Evolutionary conservation across 352 stramenopile genomes (phyloP).

Genomic region (Globisporangium takayamanum): DNA sequence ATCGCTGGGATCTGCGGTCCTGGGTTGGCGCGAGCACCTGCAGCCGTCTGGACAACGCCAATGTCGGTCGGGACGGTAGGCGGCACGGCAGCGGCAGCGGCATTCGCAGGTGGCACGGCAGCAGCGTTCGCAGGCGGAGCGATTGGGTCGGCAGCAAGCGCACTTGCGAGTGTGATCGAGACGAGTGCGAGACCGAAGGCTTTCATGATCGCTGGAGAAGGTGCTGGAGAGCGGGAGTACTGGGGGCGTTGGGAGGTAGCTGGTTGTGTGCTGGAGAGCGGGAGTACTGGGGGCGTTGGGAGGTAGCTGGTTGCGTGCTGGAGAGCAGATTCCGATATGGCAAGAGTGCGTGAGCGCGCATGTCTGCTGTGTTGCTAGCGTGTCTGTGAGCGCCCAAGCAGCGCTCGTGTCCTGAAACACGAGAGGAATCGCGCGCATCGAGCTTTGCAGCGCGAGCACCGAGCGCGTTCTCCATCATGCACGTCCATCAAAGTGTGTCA

Average conservation of each 20-base stretch:
- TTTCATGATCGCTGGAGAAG: slow-evolving; percentile 14
- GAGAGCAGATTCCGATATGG: too few species aligned
- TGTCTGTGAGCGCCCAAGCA: too few species aligned
- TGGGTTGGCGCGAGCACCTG: background rate
- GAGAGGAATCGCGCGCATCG: too few species aligned
- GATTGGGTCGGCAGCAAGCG: background rate
- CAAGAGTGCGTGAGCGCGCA: too few species aligned
- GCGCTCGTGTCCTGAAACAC: too few species aligned
- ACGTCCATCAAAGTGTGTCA: too few species aligned
- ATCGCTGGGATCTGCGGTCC: background rate
- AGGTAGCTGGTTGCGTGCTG: background rate
- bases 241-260: background rate
- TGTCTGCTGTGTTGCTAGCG: too few species aligned
- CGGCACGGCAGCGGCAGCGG: too few species aligned
- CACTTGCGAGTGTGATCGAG: slow-evolving; percentile 10
- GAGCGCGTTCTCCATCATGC: too few species aligned
- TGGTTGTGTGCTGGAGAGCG: background rate
- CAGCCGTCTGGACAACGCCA: background rate
- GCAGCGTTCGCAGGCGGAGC: too few species aligned
- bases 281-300: background rate
- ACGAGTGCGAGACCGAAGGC: slow-evolving; percentile 14
- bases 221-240: background rate
- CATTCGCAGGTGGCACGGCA: too few species aligned
- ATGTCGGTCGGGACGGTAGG: background rate
- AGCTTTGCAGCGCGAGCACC: too few species aligned